Base-by-base conservation (phyloP, 331 rosid genomes). In the Dryas integrifolia region DNA sequence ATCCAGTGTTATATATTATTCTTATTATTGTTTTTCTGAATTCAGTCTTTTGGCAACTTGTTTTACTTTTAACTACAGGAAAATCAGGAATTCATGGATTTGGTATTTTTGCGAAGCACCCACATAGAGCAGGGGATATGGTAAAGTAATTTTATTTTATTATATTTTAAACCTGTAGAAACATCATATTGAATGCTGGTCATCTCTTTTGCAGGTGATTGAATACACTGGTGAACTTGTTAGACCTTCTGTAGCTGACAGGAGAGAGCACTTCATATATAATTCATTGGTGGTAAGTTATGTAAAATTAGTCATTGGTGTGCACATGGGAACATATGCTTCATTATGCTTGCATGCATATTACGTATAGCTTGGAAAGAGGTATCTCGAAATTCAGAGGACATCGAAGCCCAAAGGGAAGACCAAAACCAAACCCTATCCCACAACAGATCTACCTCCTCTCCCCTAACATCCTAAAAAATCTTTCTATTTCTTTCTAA, bases 71-170 rank as follows among this genome's bases (percentile, higher is more conserved):
- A 46, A 62, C 78, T 70, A 16, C 79, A 92, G 98, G 98, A 75
- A 95, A 95, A 84, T 95, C 98, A 11, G 88, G 96, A 84, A 95
- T 95, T 80, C 98, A 95, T 87, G 98, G 98, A 77, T 95, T 91
- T 89, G 98, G 98, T 70, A 95, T 95, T 84, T 91, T 95, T 67
- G 86, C 97, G 43, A 95, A 95, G 89, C 92, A 88, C 80, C 96
- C 98, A 68, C 89, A 89, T 80, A 91, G 92, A 88, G 98, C 97
- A 13, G 98, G 98, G 70, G 98, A 95, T 80, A 95, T 95, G 98
- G 98, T 95, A 91, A 80, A 62, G 16, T 45, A 51, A 67, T 69
- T 26, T 47, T 68, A 70, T 72, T 30, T 30, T 57, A 50, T 24
- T 78, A 45, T 39, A 64, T 46, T 61, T 44, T 39, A 48, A 55